Base-by-base conservation (phyloP, 192 early-diverging fungal species). In the Coemansia sp. region DNA sequence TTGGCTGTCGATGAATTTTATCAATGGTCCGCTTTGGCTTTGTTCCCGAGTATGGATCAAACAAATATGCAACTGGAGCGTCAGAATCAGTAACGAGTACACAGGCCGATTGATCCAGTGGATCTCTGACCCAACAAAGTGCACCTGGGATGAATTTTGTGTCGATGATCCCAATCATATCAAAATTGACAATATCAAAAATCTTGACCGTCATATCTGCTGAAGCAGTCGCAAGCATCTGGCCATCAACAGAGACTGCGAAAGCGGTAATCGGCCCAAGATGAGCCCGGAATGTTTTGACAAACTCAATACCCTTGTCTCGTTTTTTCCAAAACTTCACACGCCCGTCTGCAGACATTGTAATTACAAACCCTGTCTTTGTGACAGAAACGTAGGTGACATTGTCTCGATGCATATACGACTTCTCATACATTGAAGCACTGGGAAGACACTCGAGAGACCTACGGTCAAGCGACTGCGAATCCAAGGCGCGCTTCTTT, bases 301-400 rank as follows among this genome's bases (percentile, higher is more conserved):
- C 96, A 86, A 99, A 99, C 78, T 99, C 98, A 49, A 99, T 92
- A 12, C 96, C 98, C 43, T 84, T 83, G 6, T 84, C 87, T 18
- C 91, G 89, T 84, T 97, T 98, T 75, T 99, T 98, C 98, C 98
- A 99, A 63, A 98, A 99, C 78, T 99, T 99, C 13, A 99, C 88
- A 67, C 97, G 96, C 2, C 98, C 98, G 78, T 99, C 95, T 0
- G 90, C 83, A 0, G 96, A 98, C 0, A 94, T 92, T 4, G 98
- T 99, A 47, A 99, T 87, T 39, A 99, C 77, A 79, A 97, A 99
- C 63, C 96, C 95, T 7, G 90, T 94, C 65, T 76, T 84, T 26
- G 94, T 90, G 15, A 92, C 86, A 2, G 84, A 84, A 5, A 95
- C 87, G 70, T 88, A 89, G 62, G 92, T 94, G 44, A 99, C 83